Percentiles rank a stretch among this genome's conserved stretches.
phyloP scores from a whole-genome alignment of 2,329 filamentous ascomycete species.

The Trichoderma sp. region DNA sequence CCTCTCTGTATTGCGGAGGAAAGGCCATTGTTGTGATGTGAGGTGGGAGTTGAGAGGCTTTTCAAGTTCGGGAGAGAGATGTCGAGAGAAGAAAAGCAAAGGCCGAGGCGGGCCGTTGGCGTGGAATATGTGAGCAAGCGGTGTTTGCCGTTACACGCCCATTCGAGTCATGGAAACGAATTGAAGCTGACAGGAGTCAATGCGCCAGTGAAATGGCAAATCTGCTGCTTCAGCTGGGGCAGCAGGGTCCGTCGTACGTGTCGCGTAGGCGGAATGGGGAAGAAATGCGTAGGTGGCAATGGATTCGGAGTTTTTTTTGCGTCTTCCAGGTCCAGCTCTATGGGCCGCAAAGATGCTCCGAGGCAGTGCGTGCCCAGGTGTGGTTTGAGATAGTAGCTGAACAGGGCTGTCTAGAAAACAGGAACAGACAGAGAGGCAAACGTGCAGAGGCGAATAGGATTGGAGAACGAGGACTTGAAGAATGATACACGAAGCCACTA shows the following conservation, averaged over 20 bases:
- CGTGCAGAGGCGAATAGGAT: constrained; percentile 14
- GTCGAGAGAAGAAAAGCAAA: constrained; percentile 1
- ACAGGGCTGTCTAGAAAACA: constrained; percentile 2
- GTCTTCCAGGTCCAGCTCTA: constrained; percentile 13
- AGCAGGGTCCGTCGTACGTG: constrained; percentile 7
- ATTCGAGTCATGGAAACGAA: constrained; percentile 19
- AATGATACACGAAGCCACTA: constrained; percentile 19
- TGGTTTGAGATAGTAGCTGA: constrained; percentile 9
- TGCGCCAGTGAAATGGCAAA: constrained; percentile 10
- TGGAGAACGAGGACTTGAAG: constrained; percentile 9
- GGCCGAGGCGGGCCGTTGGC: constrained; percentile 11
- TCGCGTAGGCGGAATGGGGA: constrained; percentile 13
- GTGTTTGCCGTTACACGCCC: constrained; percentile 8
- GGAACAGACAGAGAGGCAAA: constrained; percentile 11
- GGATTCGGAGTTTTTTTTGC: constrained; percentile 7
- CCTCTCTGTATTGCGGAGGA: constrained; percentile 37
- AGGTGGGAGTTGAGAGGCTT: not conserved
- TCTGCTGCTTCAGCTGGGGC: constrained; percentile 10
- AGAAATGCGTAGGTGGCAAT: constrained; percentile 11
- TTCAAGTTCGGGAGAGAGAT: not conserved
- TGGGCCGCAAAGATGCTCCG: constrained; percentile 1
- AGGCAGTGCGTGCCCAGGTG: constrained; percentile 11
- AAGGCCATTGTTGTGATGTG: constrained; percentile 34
- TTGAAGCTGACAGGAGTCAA: constrained; percentile 6
- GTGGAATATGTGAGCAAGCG: not conserved